Conservation (phyloP, 768 basidiomycete species). For the Erythrobasidium yunnanense region DNA sequence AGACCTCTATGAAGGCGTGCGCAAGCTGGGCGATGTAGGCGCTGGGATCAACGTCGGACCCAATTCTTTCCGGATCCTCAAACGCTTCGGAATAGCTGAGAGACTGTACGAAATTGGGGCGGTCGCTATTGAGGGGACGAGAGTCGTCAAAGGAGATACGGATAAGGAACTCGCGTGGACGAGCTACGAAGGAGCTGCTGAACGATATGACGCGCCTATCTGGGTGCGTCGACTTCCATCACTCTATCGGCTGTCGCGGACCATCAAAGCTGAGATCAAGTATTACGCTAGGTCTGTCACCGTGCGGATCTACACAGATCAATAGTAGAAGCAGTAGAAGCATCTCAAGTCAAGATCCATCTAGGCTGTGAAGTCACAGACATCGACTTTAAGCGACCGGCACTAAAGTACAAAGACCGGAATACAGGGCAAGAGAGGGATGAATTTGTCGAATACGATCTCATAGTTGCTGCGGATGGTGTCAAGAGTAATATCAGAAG, state of each 20-base stretch:
- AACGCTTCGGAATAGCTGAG: background rate
- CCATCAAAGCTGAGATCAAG: too few species aligned
- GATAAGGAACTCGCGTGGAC: conserved; percentile 11
- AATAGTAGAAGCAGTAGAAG: conserved; percentile 7
- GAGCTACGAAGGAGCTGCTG: background rate
- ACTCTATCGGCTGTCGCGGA: too few species aligned
- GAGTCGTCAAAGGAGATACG: background rate
- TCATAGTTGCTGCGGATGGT: conserved; percentile 44
- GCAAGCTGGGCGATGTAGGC: conserved; percentile 5
- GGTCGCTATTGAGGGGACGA: conserved; percentile 17
- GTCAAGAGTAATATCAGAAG: conserved; percentile 42
- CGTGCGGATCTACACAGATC: conserved; percentile 10
- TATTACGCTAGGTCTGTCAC: conserved; percentile 10
- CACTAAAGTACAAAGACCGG: conserved; percentile 3
- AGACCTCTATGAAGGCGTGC: conserved; percentile 4
- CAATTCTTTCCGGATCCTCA: background rate
- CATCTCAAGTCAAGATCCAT: background rate
- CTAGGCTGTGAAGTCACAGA: conserved; percentile 11
- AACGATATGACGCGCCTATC: conserved; percentile 9
- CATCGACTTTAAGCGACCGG: background rate
- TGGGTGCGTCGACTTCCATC: too few species aligned
- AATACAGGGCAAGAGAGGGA: conserved; percentile 26
- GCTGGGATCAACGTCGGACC: conserved; percentile 19
- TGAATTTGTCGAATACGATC: conserved; percentile 40
- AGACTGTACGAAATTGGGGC: conserved; percentile 1